Base-by-base conservation (phyloP, 1,284 basidiomycete species). In the Ustilago xerochloae region DNA sequence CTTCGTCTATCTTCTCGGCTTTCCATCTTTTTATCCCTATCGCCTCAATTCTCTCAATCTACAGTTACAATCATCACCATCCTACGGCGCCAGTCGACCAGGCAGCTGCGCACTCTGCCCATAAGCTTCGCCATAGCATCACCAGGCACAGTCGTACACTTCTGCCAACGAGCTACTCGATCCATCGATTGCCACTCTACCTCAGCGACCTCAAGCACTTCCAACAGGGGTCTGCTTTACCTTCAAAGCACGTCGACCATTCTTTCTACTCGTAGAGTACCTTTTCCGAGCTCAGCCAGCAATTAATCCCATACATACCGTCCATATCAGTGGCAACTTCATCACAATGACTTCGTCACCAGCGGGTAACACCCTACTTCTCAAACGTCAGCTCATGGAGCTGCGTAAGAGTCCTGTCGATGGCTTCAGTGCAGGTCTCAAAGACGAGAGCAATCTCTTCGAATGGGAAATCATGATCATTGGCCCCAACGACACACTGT, bases 391-490 rank as follows among this genome's bases (percentile, higher is more conserved):
- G 73, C 77, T 84, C 32, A 74, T 69, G 45, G 79, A 81, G 73
- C 75, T 84, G 15, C 75, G 79, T 39, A 84, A 84, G 48, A 68
- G 81, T 33, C 82, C 82, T 7, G 82, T 84, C 32, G 82, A 84
- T 38, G 82, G 82, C 51, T 84, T 84, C 63, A 84, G 82, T 65
- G 82, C 82, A 9, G 82, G 82, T n/a, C 73, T 84, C 45, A 84
- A 84, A 51, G 79, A 84, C 47, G 82, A 84, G 39, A 79, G 67
- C 78, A 84, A 84, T 43, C 66, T 81, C 15, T 84, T 82, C 36
- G 81, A 81, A 58, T 84, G 82, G 82, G 82, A 84, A 48, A 84
- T 84, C 60, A 81, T 84, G 75, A 83, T 84, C 80, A 84, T 84
- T 51, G 82, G 82, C 7, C 82, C 82, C 33, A 81, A 79, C 58